These are phyloP conservation scores for Fusarium tanahbumbuense DNA, from an alignment of 2,329 filamentous ascomycete species.

Conservation along the genomic window DNA sequence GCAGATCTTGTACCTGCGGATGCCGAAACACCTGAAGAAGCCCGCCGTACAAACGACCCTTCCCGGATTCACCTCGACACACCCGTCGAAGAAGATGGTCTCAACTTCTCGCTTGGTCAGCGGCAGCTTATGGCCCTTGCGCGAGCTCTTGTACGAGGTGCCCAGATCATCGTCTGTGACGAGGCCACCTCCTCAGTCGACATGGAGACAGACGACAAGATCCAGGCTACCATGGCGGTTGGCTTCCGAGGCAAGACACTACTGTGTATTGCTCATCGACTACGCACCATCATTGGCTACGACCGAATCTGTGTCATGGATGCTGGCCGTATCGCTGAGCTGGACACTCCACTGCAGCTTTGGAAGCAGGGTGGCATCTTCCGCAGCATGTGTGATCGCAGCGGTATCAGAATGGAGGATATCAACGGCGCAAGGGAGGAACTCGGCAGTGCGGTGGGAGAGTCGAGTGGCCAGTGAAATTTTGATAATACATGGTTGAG, in stretches of 20 bases:
- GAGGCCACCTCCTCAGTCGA: conserved; percentile 94
- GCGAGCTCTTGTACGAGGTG: conserved; percentile 85
- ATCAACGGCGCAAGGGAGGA: conserved; percentile 59
- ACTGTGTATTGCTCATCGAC: conserved; percentile 89
- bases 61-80: conserved; percentile 83
- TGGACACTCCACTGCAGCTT: conserved; percentile 79
- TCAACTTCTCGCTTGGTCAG: conserved; percentile 96
- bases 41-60: conserved; percentile 73
- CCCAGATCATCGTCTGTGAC: conserved; percentile 95
- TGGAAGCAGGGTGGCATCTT: conserved; percentile 85
- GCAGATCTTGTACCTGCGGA: conserved; percentile 75
- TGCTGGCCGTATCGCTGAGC: conserved; percentile 84
- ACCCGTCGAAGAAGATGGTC: conserved; percentile 89
- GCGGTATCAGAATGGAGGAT: conserved; percentile 75
- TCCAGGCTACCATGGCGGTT: conserved; percentile 86
- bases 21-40: conserved; percentile 73
- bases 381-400: conserved; percentile 87
- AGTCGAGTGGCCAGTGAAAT: conserved; percentile 19
- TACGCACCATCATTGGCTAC: conserved; percentile 93
- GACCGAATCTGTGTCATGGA: conserved; percentile 99
- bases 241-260: conserved; percentile 90
- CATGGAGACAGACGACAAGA: conserved; percentile 96
- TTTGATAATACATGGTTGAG: not conserved
- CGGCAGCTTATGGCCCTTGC: conserved; percentile 95
- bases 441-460: conserved; percentile 37